A percentile compares a stretch with the other conserved stretches of the same genome.
phyloP scores from a whole-genome alignment of 1,284 basidiomycete genomes.

The Stereum hirsutum region DNA sequence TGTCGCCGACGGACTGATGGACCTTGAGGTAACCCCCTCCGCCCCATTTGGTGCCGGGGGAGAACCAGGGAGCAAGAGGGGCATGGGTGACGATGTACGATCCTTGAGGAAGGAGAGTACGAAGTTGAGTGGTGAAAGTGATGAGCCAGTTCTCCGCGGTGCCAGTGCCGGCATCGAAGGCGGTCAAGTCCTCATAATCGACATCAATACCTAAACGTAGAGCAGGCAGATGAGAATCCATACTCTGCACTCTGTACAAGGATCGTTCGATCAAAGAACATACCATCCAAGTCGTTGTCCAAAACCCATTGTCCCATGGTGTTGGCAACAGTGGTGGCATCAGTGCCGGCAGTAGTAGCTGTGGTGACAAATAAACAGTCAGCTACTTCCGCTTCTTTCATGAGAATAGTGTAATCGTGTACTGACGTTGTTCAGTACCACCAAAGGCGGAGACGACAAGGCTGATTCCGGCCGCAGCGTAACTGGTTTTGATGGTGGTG shows the following conservation, averaged over 20 bases:
- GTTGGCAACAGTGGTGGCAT: conserved; percentile 31
- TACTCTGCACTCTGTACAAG: too few species aligned
- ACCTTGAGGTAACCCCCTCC: conserved; percentile 55
- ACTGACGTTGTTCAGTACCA: conserved; percentile 38
- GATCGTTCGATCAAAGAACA: too few species aligned
- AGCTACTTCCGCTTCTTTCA: too few species aligned
- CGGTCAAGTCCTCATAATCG: conserved; percentile 44
- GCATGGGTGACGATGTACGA: conserved; percentile 28
- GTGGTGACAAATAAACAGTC: too few species aligned
- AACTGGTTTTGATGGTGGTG: conserved; percentile 27
- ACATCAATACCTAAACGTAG: too few species aligned
- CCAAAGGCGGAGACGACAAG: conserved; percentile 42
- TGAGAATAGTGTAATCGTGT: too few species aligned
- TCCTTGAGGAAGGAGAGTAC: conserved; percentile 22
- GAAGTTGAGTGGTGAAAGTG: conserved; percentile 30
- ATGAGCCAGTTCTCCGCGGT: conserved; percentile 32
- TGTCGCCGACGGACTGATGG: conserved; percentile 40
- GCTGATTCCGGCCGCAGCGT: conserved; percentile 35
- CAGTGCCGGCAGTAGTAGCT: conserved; percentile 32
- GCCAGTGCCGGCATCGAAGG: conserved; percentile 30
- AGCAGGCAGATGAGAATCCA: too few species aligned
- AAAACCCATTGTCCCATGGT: conserved; percentile 41
- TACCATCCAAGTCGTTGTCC: conserved; percentile 41
- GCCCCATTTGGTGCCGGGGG: conserved; percentile 33
- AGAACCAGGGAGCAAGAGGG: conserved; percentile 32